Conservation (phyloP, 176 grass and related monocot genomes). For the Triticum urartu region DNA sequence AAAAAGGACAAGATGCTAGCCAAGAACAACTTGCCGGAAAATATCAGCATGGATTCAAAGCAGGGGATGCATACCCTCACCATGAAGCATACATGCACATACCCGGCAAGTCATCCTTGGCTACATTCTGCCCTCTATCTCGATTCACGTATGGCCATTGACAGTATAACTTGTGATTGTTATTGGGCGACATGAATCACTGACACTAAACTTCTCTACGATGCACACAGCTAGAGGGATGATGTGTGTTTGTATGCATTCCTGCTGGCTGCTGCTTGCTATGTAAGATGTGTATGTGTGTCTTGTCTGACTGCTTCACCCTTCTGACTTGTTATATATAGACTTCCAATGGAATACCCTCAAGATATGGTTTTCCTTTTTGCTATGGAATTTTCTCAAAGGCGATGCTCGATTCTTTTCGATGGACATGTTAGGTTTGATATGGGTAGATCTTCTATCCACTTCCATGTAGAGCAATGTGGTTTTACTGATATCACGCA, state of each 20-base stretch:
- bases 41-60: conserved; percentile 24
- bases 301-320: conserved; percentile 19
- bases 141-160: conserved; percentile 53
- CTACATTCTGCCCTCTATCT: conserved; percentile 64
- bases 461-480: conserved; percentile 4
- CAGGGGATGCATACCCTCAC: neutral
- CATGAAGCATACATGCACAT: neutral
- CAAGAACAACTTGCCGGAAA: conserved; percentile 75
- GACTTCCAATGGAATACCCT: conserved; percentile 15
- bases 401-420: conserved; percentile 21
- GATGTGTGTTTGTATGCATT: conserved; percentile 3
- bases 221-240: neutral
- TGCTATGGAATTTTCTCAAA: conserved; percentile 29
- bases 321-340: conserved; percentile 41
- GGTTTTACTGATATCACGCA: conserved; percentile 4
- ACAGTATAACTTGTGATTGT: conserved; percentile 10
- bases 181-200: neutral
- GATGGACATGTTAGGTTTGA: conserved; percentile 46
- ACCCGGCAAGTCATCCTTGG: conserved; percentile 89
- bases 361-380: conserved; percentile 36
- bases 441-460: conserved; percentile 30
- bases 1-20: conserved; percentile 72
- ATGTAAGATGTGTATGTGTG: neutral
- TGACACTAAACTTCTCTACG: conserved; percentile 7
- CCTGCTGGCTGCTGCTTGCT: neutral